Conservation (phyloP, 768 basidiomycete genomes). For the Daedaleopsis sinensis region DNA sequence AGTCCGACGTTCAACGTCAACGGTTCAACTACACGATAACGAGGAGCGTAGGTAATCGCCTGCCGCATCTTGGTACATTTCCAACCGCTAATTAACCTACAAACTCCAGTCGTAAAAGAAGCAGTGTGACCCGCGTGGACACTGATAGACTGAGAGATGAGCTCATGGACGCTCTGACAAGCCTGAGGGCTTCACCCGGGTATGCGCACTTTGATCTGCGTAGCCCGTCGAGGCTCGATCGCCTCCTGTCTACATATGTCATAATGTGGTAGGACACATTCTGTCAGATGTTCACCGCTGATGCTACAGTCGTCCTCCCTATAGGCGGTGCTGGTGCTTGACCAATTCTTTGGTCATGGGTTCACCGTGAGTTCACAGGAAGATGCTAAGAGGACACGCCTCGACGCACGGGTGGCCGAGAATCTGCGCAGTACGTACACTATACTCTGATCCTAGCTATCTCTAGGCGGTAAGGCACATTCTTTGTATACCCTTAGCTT, state of each 20-base stretch:
- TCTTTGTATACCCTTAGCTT: not conserved
- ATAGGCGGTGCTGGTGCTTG: not conserved
- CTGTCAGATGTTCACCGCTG: not conserved
- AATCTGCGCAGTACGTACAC: constrained; percentile 10
- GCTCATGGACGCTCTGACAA: too few relatives aligned
- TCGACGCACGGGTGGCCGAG: constrained; percentile 13
- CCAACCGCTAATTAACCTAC: too few relatives aligned
- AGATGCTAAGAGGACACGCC: not conserved
- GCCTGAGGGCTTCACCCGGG: too few relatives aligned
- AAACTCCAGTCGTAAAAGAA: too few relatives aligned
- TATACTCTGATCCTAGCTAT: not conserved
- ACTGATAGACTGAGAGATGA: too few relatives aligned
- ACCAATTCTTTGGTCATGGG: constrained; percentile 17
- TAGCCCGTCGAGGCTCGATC: not conserved
- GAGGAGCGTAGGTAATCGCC: too few relatives aligned
- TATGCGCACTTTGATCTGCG: not conserved
- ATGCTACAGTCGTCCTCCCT: not conserved
- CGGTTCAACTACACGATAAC: too few relatives aligned
- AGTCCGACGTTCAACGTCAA: too few relatives aligned
- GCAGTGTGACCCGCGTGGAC: too few relatives aligned
- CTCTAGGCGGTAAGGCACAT: not conserved
- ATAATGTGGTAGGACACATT: not conserved
- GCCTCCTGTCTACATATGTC: not conserved
- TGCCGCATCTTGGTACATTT: too few relatives aligned
- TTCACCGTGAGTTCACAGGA: not conserved